Evolutionary conservation across 129 eudicot species (phyloP).

Genomic region (Erigeron canadensis): DNA sequence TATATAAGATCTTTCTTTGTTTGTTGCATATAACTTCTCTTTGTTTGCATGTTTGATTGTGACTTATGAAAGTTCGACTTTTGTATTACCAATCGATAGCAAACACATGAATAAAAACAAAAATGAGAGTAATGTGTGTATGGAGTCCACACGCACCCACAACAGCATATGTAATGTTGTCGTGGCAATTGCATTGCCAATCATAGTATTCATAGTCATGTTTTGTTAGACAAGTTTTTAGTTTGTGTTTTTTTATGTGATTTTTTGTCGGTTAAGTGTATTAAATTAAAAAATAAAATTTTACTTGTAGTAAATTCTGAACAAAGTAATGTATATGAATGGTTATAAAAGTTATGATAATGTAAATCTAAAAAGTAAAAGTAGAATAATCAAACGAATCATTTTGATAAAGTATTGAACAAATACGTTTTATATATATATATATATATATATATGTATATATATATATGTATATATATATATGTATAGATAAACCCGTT

Average conservation of each 20-base stretch:
- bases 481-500: too few species aligned
- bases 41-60: not conserved
- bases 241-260: not conserved
- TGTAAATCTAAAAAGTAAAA: too few species aligned
- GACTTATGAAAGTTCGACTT: constrained; percentile 5
- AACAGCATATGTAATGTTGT: not conserved
- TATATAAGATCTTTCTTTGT: too few species aligned
- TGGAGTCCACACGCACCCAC: constrained; percentile 23
- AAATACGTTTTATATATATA: too few species aligned
- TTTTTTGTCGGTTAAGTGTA: constrained; percentile 5
- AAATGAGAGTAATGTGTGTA: not conserved
- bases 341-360: too few species aligned
- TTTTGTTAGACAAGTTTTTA: constrained; percentile 8
- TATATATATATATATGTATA: too few species aligned
- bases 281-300: not conserved
- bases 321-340: too few species aligned
- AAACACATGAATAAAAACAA: not conserved
- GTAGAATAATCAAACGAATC: too few species aligned
- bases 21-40: too few species aligned
- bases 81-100: constrained; percentile 5
- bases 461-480: too few species aligned
- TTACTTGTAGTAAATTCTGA: not conserved
- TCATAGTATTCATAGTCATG: too few species aligned
- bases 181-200: constrained; percentile 25
- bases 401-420: too few species aligned